These are phyloP conservation scores for Aspergillus fijiensis DNA, from an alignment of 2,329 filamentous ascomycete genomes.

Conservation along the genomic window DNA sequence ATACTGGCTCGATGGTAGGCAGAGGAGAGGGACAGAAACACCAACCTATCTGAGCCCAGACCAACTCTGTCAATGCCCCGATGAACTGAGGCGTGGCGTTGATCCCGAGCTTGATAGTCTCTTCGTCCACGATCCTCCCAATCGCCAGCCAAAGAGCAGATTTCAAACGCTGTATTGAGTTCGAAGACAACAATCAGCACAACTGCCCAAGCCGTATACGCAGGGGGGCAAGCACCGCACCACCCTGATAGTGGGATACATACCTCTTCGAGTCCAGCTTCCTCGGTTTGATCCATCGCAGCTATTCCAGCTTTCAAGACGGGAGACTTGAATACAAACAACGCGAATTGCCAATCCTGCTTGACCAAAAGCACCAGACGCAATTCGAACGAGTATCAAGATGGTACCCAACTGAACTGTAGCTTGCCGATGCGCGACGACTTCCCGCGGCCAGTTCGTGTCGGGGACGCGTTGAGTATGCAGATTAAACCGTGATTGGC, in stretches of 20 bases:
- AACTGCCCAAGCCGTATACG: not conserved
- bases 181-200: not conserved
- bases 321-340: too few relatives aligned
- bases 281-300: constrained; percentile 30
- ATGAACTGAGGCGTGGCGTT: constrained; percentile 94
- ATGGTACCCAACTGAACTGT: not conserved
- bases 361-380: not conserved
- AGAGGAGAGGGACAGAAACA: not conserved
- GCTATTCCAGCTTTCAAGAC: too few relatives aligned
- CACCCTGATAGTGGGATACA: not conserved
- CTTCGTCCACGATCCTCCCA: constrained; percentile 84
- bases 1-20: not conserved
- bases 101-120: constrained; percentile 68
- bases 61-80: constrained; percentile 77
- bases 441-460: not conserved
- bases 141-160: constrained; percentile 80
- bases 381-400: not conserved
- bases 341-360: too few relatives aligned
- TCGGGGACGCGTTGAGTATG: constrained; percentile 7
- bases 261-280: constrained; percentile 38
- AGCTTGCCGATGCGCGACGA: not conserved
- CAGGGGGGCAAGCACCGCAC: not conserved
- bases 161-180: constrained; percentile 67
- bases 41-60: constrained; percentile 81
- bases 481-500: constrained; percentile 10